Evolutionary conservation across 1,284 basidiomycete genomes (phyloP), one percentile per base, ranked within the genome.

Genomic region (Puccinia brachypodii): DNA sequence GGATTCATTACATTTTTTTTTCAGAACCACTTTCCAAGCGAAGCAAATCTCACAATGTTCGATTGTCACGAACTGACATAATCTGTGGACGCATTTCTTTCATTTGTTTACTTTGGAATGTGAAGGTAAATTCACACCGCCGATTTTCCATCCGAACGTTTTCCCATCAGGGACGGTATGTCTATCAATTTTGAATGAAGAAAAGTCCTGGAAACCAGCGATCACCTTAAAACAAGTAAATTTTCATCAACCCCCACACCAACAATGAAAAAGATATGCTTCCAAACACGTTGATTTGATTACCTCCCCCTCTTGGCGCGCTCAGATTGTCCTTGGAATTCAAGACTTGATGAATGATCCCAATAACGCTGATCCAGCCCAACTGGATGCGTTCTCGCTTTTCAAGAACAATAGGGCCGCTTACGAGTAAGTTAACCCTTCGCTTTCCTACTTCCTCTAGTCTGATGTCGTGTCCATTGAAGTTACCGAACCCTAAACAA

Each of bases 91-190:
- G n/a, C 11, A 11, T n/a, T 25, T 25, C 28, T 42, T 22, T 68
- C 33, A n/a, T n/a, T n/a, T n/a, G n/a, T n/a, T n/a, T n/a, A 9
- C 38, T 3, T 66, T 82, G n/a, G 69, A 33, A 47, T 25, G 28
- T 82, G 60, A 87, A 97, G 95, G 95, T 89, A 98, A 98, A 91
- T 99, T 99, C 88, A 90, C 92, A 0, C 96, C 97, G 1, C 93
- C 96, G 38, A 89, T 98, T 73, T 99, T 98, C 89, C 96, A 99
- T 87, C 96, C 96, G 38, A 99, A 99, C 86, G 95, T 99, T 76
- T 99, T 98, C 87, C 97, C 97, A 0, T 98, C 95, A 22, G 97
- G 97, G 36, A 99, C 97, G 28, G 96, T 99, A 74, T 99, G 97
- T 87, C 89, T 99, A 31, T 98, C 95, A 19, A 99, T 99, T 86